Evolutionary conservation across 768 basidiomycete species (phyloP), one percentile per base, ranked within the genome.

Genomic region (Suillus lakei): DNA sequence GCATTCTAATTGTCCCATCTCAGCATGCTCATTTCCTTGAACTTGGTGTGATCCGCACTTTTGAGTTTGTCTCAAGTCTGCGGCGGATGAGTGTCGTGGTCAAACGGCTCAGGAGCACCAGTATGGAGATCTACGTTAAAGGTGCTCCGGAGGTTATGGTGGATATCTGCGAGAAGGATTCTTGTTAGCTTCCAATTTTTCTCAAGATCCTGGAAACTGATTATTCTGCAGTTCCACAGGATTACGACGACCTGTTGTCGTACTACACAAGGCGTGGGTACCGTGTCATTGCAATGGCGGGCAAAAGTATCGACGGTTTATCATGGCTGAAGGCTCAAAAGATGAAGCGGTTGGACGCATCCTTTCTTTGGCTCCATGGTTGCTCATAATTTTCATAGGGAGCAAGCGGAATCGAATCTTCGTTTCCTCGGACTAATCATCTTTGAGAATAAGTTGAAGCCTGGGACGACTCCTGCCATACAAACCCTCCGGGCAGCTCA

Each of bases 71-170:
- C 2, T 98, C 97, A 9, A 83, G 92, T 5, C 83, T 99, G 26
- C 86, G 98, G 32, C 83, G 98, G 60, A 99, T 99, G 97, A 98
- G 96, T 68, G 98, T 99, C 32, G 88, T 99, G 61, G 97, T 98
- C 71, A 99, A 98, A 77, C 85, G 95, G 60, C 85, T 99, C 61
- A 98, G 92, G 76, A 96, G 96, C 69, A 87, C 79, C 61, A 95
- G 92, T 75, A 98, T 99, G 95, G 98, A 99, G 74, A 84, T 98
- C 13, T 99, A 99, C 74, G 96, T 96, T 71, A 99, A 99, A 74
- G 98, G 98, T n/a, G 98, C 98, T 2, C 98, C 98, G 0, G 98
- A 99, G 77, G 95, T 98, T 63, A 99, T 99, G 96, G 76, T 79
- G 8, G 96, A 96, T 48, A 98, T 99, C 64, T 99, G 98, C 75